Evolutionary conservation across 345 rosid genomes (phyloP), one percentile per base, ranked within the genome.

Genomic region (Mallotus nudiflorus): DNA sequence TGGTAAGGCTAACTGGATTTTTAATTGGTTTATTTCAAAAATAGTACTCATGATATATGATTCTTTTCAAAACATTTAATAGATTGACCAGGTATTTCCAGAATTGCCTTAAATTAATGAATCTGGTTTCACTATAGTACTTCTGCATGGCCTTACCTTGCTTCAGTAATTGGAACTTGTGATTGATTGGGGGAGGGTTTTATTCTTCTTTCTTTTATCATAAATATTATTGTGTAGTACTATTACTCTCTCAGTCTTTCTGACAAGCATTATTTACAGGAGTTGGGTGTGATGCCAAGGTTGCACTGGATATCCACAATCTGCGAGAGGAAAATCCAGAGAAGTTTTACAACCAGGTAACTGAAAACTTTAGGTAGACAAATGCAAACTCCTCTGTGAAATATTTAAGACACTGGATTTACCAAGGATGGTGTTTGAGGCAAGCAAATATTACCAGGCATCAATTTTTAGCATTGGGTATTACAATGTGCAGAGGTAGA

Each of bases 241-340:
- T 22, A 22, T 63, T 53, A 18, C 66, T 63, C 13, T 44, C 24
- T 63, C 19, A 20, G 42, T 63, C 13, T 44, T 18, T 63, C 19
- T 29, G 42, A 68, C 54, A 65, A 52, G 62, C n/a, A 50, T 75
- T 52, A 65, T 74, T 58, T 75, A 28, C 62, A 91, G 97, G 97
- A 73, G 84, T 91, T 71, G 97, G 97, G 54, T 91, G 97, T 61
- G 97, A 91, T 81, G 97, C 97, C 5, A 91, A 91, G 84, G 90
- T 91, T 73, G 97, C 97, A 15, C 85, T 88, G 79, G 93, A 91
- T 51, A 88, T 91, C 80, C 97, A 91, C 45, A 66, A 84, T 77
- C 84, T 83, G 49, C 85, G 97, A 75, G 88, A 87, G 78, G 97
- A 91, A 82, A 87, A 87, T 71, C 97, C 97, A 37, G 83, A 87